Conservation (phyloP, 140 eudicot species). For the Senecio squalidus region DNA sequence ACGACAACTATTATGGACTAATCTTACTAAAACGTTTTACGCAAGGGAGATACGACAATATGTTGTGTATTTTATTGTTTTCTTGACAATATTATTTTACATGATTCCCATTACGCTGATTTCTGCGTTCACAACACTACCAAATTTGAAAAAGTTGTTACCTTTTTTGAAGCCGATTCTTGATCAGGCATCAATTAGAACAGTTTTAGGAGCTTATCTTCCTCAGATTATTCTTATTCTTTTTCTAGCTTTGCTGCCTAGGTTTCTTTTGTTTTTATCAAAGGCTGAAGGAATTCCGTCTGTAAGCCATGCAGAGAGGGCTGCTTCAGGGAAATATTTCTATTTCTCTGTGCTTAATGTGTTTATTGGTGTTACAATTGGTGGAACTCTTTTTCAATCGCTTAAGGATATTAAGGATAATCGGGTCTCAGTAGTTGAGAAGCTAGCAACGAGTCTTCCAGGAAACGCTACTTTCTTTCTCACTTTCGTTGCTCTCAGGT, state of each 20-base stretch:
- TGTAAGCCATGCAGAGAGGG: conserved; percentile 74
- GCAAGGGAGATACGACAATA: conserved; percentile 59
- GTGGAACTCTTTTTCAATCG: conserved; percentile 59
- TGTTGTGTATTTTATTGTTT: conserved; percentile 59
- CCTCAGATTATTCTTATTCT: conserved; percentile 85
- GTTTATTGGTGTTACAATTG: conserved; percentile 81
- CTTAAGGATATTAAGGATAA: conserved; percentile 45
- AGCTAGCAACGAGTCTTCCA: conserved; percentile 76
- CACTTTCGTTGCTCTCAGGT: conserved; percentile 94
- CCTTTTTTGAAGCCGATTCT: conserved; percentile 69
- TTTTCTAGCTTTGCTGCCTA: conserved; percentile 84
- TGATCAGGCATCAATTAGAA: conserved; percentile 27
- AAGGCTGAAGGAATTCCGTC: conserved; percentile 78
- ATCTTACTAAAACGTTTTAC: conserved; percentile 58
- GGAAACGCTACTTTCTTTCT: conserved; percentile 87
- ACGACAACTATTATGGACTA: conserved; percentile 67
- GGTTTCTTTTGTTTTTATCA: conserved; percentile 62
- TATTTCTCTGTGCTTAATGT: conserved; percentile 81
- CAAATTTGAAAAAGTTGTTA: conserved; percentile 53
- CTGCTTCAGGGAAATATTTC: conserved; percentile 85
- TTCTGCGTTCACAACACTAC: conserved; percentile 78
- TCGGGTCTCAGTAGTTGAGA: conserved; percentile 20
- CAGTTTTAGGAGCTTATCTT: conserved; percentile 75
- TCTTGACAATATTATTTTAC: conserved; percentile 68
- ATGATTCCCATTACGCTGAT: conserved; percentile 78